Evolutionary conservation across 1,139 yeast species (phyloP), one percentile per base, ranked within the genome.

Genomic region (Kodamaea anthophila): DNA sequence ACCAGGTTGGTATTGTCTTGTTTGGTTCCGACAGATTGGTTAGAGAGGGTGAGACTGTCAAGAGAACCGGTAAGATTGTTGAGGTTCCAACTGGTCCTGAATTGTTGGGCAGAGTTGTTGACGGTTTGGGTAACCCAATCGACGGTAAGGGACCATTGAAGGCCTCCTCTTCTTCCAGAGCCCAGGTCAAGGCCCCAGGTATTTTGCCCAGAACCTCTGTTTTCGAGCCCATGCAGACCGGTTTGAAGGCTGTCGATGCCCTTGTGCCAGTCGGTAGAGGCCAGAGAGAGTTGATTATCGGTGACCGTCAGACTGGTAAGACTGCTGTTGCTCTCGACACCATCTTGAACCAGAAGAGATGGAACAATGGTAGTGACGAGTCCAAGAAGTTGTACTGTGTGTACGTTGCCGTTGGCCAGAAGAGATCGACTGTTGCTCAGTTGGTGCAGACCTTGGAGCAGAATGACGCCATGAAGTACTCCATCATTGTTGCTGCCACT

Each of bases 281-380:
- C 65, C 98, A 91, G 76, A 93, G 98, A 85, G 98, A 91, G 77
- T 76, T 91, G 84, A 91, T 91, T 61, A 91, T 91, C 64, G 98
- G 98, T 82, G 98, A 91, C 70, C 91, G 98, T 80, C 98, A 91
- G 77, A 91, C 98, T 55, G 98, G 98, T 83, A 91, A 91, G 79
- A 91, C 98, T 60, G 96, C 97, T 48, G 96, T 91, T 55, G 98
- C 97, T 54, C 68, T 91, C 55, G 98, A 91, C 71, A 80, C 98
- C 71, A 91, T 91, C 62, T 81, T 91, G 64, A 91, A 91, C 77
- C 99, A 91, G 76, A 91, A 88, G 86, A 84, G 94, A 74, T 86
- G 96, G 95, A 91, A 93, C 80, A 66, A 74, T 55, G 94, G 94
- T 67, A 40, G 70, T 43, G 98, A 91, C 65, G 99, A 91, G 77